These are phyloP conservation scores for Volvox carteri DNA, from an alignment of 163 green algal genomes.

Conservation along the genomic window DNA sequence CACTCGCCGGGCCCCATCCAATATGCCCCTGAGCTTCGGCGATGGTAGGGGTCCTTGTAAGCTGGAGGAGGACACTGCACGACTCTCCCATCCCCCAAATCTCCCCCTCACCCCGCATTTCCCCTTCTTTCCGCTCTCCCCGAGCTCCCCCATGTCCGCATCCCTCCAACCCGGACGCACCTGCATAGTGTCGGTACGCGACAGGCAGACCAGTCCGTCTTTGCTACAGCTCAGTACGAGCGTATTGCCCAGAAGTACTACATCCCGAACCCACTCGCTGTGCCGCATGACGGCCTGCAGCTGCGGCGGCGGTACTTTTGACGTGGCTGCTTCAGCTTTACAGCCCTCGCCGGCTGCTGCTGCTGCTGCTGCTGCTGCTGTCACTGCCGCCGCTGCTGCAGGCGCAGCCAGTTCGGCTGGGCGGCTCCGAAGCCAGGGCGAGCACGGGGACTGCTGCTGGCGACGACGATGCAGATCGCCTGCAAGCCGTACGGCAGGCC, in stretches of 20 bases:
- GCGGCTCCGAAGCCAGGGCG: not conserved
- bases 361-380: not conserved
- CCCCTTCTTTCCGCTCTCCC: too few species aligned
- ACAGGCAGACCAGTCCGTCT: slow-evolving; percentile 26
- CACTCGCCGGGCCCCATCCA: too few species aligned
- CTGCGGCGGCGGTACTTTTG: not conserved
- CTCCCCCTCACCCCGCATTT: too few species aligned
- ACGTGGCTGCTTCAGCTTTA: not conserved
- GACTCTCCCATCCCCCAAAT: too few species aligned
- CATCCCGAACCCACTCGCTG: slow-evolving; percentile 31
- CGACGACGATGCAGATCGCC: too few species aligned
- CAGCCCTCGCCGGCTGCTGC: not conserved
- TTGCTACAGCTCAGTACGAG: slow-evolving; percentile 27
- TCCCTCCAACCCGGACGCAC: too few species aligned
- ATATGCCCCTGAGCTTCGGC: too few species aligned
- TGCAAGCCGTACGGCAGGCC: too few species aligned
- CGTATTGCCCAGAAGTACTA: not conserved
- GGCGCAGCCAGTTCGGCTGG: not conserved
- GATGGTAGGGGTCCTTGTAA: too few species aligned
- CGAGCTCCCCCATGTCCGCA: too few species aligned
- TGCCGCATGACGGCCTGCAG: slow-evolving; percentile 4
- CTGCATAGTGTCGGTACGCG: slow-evolving; percentile 16
- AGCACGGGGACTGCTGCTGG: not conserved
- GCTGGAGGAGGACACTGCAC: too few species aligned
- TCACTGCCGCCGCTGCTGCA: not conserved